Percentiles rank a stretch among this genome's conserved stretches.
Conservation (phyloP, 345 rosid genomes). For the Arabidopsis thaliana region TAIR10.1 NC_003076.8:474001-474500, state of each 20-base stretch:
- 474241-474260: constrained; percentile 48
- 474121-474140: constrained; percentile 30
- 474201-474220: constrained; percentile 57
- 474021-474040: constrained; percentile 12
- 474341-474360: constrained; percentile 45
- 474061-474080: background rate
- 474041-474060: background rate
- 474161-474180: constrained; percentile 10
- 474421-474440: constrained; percentile 9
- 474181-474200: constrained; percentile 63
- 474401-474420: constrained; percentile 7
- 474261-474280: constrained; percentile 49
- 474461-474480: background rate
- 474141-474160: constrained; percentile 24
- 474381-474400: background rate
- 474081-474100: constrained; percentile 21
- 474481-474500: constrained; percentile 64
- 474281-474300: constrained; percentile 63
- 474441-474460: constrained; percentile 21
- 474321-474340: constrained; percentile 56
- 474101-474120: background rate
- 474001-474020: constrained; percentile 24
- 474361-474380: constrained; percentile 3
- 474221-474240: constrained; percentile 60
- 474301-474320: constrained; percentile 47